Evolutionary conservation across 768 basidiomycete species (phyloP).

Genomic region (Hirschioporus abietinus): DNA sequence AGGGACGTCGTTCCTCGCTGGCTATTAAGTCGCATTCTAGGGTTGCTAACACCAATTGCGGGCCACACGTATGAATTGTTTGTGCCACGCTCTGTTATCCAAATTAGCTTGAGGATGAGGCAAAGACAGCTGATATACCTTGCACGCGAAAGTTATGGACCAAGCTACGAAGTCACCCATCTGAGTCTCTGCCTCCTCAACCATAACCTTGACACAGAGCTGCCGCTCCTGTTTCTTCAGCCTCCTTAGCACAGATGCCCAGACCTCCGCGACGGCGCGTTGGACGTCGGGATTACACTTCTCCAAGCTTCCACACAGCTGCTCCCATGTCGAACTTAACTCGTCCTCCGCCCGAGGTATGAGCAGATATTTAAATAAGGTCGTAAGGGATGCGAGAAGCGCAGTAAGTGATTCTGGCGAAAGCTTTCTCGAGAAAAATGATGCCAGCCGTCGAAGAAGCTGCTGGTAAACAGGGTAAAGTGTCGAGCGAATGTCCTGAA

Average conservation of each 20-base stretch:
- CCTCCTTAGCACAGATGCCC: conserved; percentile 73
- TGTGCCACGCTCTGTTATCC: conserved; percentile 66
- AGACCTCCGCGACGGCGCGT: conserved; percentile 78
- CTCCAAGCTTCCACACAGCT: conserved; percentile 44
- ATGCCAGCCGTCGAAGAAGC: conserved; percentile 50
- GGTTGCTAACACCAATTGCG: conserved; percentile 55
- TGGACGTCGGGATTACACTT: conserved; percentile 68
- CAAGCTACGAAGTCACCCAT: conserved; percentile 66
- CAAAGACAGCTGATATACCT: conserved; percentile 36
- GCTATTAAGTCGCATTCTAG: conserved; percentile 46
- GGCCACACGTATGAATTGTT: conserved; percentile 71
- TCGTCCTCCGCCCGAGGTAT: conserved; percentile 46
- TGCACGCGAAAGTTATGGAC: conserved; percentile 74
- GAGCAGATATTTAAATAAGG: conserved; percentile 68
- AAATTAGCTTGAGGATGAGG: conserved; percentile 8
- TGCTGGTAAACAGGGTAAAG: conserved; percentile 56
- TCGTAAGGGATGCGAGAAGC: conserved; percentile 63
- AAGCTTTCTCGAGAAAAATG: conserved; percentile 52
- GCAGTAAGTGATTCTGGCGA: conserved; percentile 54
- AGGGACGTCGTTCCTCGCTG: conserved; percentile 28
- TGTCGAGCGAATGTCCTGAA: conserved; percentile 77
- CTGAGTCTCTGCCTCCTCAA: conserved; percentile 34
- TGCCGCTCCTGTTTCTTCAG: conserved; percentile 57
- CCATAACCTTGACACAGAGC: conserved; percentile 51
- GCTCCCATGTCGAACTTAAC: conserved; percentile 45